These are phyloP conservation scores for Debaryomyces tyrocola DNA, from an alignment of 805 yeast genomes.

Conservation along the genomic window DNA sequence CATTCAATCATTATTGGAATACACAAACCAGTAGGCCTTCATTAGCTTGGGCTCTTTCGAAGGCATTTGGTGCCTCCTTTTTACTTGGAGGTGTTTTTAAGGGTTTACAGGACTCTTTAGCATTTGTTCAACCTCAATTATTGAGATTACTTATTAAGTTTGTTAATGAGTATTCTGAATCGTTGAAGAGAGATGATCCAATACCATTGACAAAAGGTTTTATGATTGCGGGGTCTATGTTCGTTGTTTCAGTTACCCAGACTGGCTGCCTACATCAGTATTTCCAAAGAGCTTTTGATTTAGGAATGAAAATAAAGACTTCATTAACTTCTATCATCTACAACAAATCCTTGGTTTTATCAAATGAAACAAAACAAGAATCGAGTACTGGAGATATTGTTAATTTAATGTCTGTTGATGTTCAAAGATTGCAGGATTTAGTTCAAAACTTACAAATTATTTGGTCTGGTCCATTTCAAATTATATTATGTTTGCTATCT, in stretches of 20 bases:
- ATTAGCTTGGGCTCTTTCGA: slow-evolving; percentile 57
- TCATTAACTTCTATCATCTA: slow-evolving; percentile 68
- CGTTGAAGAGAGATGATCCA: slow-evolving; percentile 36
- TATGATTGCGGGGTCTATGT: slow-evolving; percentile 75
- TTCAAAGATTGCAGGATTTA: slow-evolving; percentile 82
- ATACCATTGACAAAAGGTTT: slow-evolving; percentile 72
- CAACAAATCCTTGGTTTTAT: slow-evolving; percentile 64
- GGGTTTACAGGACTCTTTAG: slow-evolving; percentile 70
- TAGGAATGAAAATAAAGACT: slow-evolving; percentile 75
- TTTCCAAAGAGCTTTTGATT: slow-evolving; percentile 69
- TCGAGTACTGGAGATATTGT: slow-evolving; percentile 91
- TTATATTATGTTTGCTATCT: slow-evolving; percentile 70
- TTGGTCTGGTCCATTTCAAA: slow-evolving; percentile 95
- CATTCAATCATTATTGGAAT: slow-evolving; percentile 62
- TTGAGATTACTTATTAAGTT: slow-evolving; percentile 29
- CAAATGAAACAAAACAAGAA: slow-evolving; percentile 68
- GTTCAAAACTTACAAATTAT: slow-evolving; percentile 74
- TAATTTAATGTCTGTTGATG: slow-evolving; percentile 91
- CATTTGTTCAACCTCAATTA: slow-evolving; percentile 40
- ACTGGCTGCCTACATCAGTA: slow-evolving; percentile 78
- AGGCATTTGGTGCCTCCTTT: slow-evolving; percentile 75
- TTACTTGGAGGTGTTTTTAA: slow-evolving; percentile 72
- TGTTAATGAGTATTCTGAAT: slow-evolving; percentile 38
- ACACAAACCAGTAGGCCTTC: slow-evolving; percentile 52
- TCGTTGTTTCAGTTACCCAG: slow-evolving; percentile 71